Base-by-base conservation (phyloP, 352 stramenopile species). In the Nothophytophthora sp. region DNA sequence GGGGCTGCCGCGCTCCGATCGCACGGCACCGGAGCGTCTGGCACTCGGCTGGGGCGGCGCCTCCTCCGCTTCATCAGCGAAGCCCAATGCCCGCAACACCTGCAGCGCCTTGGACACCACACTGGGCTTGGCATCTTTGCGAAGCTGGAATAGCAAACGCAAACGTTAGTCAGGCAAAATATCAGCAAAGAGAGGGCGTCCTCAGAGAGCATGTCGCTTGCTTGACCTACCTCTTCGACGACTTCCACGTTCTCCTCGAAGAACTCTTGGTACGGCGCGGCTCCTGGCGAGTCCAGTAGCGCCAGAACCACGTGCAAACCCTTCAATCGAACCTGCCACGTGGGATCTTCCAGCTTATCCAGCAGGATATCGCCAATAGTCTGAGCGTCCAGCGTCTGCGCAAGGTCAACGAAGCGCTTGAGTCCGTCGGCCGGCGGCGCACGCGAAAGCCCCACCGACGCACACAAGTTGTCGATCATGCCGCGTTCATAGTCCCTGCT, bases 161-260 rank as follows among this genome's bases (percentile, higher is more conserved):
- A 4, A 5, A 40, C 27, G 25, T 15, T 29, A 5, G n/a, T 36
- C 5, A 16, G 16, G 46, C n/a, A n/a, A n/a, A n/a, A n/a, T 18
- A 28, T 62, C 46, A 58, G 24, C 12, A 30, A 25, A 24, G 18
- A 11, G 2, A 29, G 8, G 8, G n/a, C n/a, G n/a, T n/a, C n/a
- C n/a, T n/a, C n/a, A n/a, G n/a, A n/a, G n/a, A n/a, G n/a, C n/a
- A n/a, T n/a, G n/a, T n/a, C n/a, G n/a, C n/a, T n/a, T n/a, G n/a
- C n/a, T n/a, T n/a, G n/a, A 50, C 59, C 4, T 53, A 89, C 73
- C 60, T 87, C 78, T 63, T 96, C 73, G 3, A 96, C 46, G 5
- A 94, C 73, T 35, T 92, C 86, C 15, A 88, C 64, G 37, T 96
- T 94, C 33, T 90, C 86, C 46, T 90, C 78, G 44, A 94, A 91